A percentile compares a stretch with the other conserved stretches of the same genome.
Evolutionary conservation across 345 rosid species (phyloP).

Genomic region (Linum tenue): DNA sequence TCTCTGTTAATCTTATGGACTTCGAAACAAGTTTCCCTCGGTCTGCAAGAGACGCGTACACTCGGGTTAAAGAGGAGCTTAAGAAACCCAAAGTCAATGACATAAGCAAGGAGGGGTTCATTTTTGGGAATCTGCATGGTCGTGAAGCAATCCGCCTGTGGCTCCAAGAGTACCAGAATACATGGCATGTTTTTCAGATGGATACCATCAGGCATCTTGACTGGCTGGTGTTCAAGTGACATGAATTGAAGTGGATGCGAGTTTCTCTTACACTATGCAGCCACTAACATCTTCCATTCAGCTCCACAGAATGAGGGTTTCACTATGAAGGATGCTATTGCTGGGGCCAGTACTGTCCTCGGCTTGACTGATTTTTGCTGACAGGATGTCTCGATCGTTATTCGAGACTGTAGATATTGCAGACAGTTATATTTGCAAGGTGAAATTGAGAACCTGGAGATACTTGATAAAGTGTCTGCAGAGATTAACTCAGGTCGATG

Average conservation of each 20-base stretch:
- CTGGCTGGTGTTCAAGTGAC: constrained; percentile 25
- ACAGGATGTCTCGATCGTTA: constrained; percentile 42
- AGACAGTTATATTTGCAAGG: constrained; percentile 31
- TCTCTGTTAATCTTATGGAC: constrained; percentile 44
- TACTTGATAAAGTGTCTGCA: constrained; percentile 56
- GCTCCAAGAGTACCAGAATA: constrained; percentile 43
- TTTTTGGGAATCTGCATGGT: constrained; percentile 18
- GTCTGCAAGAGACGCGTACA: constrained; percentile 18
- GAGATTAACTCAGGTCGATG: constrained; percentile 29
- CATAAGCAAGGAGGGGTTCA: constrained; percentile 6
- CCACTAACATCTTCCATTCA: constrained; percentile 30
- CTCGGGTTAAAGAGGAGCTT: constrained; percentile 24
- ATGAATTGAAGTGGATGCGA: constrained; percentile 44
- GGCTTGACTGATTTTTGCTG: constrained; percentile 41
- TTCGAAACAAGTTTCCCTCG: constrained; percentile 20
- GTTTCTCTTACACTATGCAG: constrained; percentile 53
- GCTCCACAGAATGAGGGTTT: constrained; percentile 15
- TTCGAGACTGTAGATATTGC: constrained; percentile 41
- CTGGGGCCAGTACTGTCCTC: constrained; percentile 53
- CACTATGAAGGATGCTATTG: constrained; percentile 33
- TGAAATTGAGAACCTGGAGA: constrained; percentile 43
- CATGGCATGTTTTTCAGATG: constrained; percentile 36
- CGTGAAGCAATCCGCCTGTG: constrained; percentile 27
- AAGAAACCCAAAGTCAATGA: constrained; percentile 30
- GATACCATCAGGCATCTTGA: constrained; percentile 49